These are phyloP conservation scores for Posidonia oceanica DNA, from an alignment of 116 monocot species.

Conservation along the genomic window DNA sequence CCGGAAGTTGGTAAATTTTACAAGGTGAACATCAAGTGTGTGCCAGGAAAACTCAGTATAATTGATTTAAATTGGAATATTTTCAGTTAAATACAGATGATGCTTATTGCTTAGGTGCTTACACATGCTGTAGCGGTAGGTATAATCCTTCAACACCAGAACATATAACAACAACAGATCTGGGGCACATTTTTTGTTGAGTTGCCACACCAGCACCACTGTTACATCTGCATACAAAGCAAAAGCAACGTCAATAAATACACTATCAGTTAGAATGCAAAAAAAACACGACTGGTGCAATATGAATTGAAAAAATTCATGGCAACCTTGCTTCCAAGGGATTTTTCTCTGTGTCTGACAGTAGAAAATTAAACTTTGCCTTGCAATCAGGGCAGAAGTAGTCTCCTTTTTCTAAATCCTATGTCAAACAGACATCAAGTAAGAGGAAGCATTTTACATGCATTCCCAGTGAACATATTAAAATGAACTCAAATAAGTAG, in stretches of 20 bases:
- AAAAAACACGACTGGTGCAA: not conserved
- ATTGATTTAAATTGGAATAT: not conserved
- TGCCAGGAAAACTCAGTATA: not conserved
- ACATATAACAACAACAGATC: slow-evolving; percentile 51
- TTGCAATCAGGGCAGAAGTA: slow-evolving; percentile 95
- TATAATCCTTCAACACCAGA: slow-evolving; percentile 71
- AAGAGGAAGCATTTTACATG: not conserved
- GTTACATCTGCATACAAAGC: not conserved
- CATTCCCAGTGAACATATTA: too few relatives aligned
- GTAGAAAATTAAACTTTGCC: slow-evolving; percentile 30
- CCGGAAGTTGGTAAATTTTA: not conserved
- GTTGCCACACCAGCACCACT: not conserved
- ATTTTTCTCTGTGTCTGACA: slow-evolving; percentile 26
- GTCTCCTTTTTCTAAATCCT: slow-evolving; percentile 62
- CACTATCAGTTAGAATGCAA: not conserved
- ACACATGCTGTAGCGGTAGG: slow-evolving; percentile 66
- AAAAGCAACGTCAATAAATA: too few relatives aligned
- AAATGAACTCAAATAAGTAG: too few relatives aligned
- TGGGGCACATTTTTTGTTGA: slow-evolving; percentile 15
- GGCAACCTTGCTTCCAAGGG: slow-evolving; percentile 30
- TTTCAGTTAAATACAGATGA: not conserved
- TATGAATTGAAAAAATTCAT: not conserved
- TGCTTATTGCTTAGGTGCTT: slow-evolving; percentile 14
- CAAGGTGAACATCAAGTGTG: not conserved
- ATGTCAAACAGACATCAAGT: not conserved